These are phyloP conservation scores for Ceratobasidium sp. DNA, from an alignment of 1,284 basidiomycete genomes.

Conservation along the genomic window DNA sequence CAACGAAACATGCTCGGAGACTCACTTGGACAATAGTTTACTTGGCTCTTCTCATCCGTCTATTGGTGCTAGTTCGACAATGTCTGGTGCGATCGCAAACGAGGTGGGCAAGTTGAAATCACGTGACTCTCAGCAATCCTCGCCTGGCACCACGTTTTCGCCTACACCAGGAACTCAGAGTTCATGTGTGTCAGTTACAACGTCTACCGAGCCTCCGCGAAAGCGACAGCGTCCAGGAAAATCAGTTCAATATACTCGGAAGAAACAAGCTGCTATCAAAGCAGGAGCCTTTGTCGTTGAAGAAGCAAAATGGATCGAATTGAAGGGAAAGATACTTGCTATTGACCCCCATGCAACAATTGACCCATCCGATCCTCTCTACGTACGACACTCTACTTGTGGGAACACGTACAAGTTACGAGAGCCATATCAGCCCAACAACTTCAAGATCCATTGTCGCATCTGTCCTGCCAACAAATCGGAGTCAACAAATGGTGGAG, in stretches of 20 bases:
- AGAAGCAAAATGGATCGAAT: not conserved
- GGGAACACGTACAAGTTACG: not conserved
- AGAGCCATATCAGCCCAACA: not conserved
- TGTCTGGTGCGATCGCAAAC: too few species aligned
- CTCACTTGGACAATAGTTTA: too few species aligned
- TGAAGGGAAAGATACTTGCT: not conserved
- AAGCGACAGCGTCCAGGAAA: not conserved
- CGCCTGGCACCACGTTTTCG: too few species aligned
- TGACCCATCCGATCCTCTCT: not conserved
- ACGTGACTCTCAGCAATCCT: too few species aligned
- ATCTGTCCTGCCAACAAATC: not conserved
- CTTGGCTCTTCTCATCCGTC: too few species aligned
- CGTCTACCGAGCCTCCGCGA: too few species aligned
- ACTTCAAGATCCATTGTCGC: conserved; percentile 2
- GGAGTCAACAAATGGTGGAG: not conserved
- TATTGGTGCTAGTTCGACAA: too few species aligned
- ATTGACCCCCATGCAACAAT: not conserved
- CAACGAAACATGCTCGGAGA: too few species aligned
- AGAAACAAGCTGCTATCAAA: not conserved
- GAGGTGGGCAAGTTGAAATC: too few species aligned
- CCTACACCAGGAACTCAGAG: too few species aligned
- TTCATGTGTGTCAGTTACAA: too few species aligned
- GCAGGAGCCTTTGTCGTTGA: not conserved
- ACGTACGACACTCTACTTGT: conserved; percentile 11
- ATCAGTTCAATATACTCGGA: not conserved